phyloP scores from a whole-genome alignment of 1,139 yeast species.

The Sugiyamaella pinicola region DNA sequence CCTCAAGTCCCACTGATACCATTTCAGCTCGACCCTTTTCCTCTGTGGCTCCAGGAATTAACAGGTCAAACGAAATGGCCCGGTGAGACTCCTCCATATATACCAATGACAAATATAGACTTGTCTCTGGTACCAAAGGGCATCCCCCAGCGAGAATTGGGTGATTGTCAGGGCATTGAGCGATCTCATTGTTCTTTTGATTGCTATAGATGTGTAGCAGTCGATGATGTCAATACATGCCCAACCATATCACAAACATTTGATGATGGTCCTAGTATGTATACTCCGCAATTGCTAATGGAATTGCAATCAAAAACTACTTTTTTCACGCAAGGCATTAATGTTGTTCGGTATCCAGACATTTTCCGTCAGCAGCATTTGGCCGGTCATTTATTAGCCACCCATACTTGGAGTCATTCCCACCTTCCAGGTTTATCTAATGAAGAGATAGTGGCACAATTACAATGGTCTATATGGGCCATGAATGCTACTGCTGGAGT shows the following conservation, averaged over 20 bases:
- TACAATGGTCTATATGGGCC: slow-evolving; percentile 96
- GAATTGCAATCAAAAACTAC: slow-evolving; percentile 60
- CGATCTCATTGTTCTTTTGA: slow-evolving; percentile 74
- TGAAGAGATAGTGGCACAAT: slow-evolving; percentile 83
- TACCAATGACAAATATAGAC: slow-evolving; percentile 71
- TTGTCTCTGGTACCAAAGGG: slow-evolving; percentile 51
- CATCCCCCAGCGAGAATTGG: slow-evolving; percentile 55
- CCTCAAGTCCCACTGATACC: slow-evolving; percentile 5
- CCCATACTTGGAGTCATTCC: slow-evolving; percentile 92
- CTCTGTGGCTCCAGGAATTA: slow-evolving; percentile 71
- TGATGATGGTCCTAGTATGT: slow-evolving; percentile 88
- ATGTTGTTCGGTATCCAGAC: slow-evolving; percentile 74
- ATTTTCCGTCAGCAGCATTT: slow-evolving; percentile 58
- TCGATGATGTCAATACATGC: slow-evolving; percentile 76
- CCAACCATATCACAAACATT: slow-evolving; percentile 75
- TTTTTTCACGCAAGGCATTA: slow-evolving; percentile 81
- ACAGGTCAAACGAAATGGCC: slow-evolving; percentile 84
- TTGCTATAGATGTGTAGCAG: slow-evolving; percentile 72
- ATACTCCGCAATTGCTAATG: slow-evolving; percentile 60
- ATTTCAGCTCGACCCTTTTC: slow-evolving; percentile 47
- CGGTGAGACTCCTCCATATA: slow-evolving; percentile 79
- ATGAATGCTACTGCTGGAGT: slow-evolving; percentile 91
- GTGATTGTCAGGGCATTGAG: slow-evolving; percentile 55
- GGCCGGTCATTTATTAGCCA: slow-evolving; percentile 75
- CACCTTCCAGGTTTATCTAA: slow-evolving; percentile 75